Evolutionary conservation across 805 yeast species (phyloP).

Genomic region (Kluyveromyces aestuarii): DNA sequence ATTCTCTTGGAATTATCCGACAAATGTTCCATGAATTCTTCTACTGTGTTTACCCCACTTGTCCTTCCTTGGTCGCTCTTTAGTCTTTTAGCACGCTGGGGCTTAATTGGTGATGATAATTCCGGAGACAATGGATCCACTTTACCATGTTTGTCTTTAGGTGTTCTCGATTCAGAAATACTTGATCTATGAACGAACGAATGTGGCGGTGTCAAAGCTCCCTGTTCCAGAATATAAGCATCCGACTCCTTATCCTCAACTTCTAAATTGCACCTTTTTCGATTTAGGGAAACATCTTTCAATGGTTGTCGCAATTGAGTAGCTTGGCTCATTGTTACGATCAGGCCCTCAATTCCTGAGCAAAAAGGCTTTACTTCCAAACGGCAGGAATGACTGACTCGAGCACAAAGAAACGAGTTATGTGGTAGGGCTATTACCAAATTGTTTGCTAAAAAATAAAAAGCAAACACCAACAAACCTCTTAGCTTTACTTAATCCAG

Average conservation of each 20-base stretch:
- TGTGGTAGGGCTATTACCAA: too few species aligned
- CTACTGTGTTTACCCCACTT: conserved; percentile 23
- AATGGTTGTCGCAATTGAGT: conserved; percentile 1
- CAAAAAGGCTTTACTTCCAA: background rate
- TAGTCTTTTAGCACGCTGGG: conserved; percentile 20
- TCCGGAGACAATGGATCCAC: conserved; percentile 24
- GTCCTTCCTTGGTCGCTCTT: conserved; percentile 23
- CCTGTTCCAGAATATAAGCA: background rate
- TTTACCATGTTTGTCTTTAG: conserved; percentile 2
- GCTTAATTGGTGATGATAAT: conserved; percentile 26
- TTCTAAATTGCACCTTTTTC: background rate
- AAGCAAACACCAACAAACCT: too few species aligned
- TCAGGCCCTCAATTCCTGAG: background rate
- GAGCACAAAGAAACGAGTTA: too few species aligned
- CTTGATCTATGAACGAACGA: conserved; percentile 15
- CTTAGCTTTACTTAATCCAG: too few species aligned
- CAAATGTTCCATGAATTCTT: conserved; percentile 21
- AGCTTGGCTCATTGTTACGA: background rate
- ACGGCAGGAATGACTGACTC: too few species aligned
- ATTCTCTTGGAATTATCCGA: conserved; percentile 5
- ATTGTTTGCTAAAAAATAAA: too few species aligned
- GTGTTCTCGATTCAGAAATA: conserved; percentile 3
- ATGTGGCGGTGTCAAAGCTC: conserved; percentile 18
- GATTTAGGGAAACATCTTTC: conserved; percentile 2
- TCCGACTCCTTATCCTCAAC: background rate